Percentiles rank a stretch among this genome's conserved stretches.
Conservation (phyloP, 2,329 filamentous ascomycete species). For the Cercospora sesami region DNA sequence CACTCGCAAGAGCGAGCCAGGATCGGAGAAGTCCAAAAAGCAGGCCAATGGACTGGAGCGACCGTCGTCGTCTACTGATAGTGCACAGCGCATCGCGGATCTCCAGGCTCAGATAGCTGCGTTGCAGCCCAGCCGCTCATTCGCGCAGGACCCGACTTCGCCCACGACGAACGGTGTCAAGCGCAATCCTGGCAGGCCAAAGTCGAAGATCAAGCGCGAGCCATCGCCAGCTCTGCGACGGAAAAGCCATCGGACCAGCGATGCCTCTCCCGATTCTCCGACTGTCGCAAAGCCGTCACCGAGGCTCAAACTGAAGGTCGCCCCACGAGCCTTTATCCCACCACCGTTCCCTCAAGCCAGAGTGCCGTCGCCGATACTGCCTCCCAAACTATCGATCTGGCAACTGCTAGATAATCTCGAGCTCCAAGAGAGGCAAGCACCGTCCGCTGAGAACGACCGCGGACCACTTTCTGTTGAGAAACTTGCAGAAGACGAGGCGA, state of each 20-base stretch:
- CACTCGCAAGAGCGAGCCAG: slow-evolving; percentile 19
- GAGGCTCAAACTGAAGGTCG: slow-evolving; percentile 36
- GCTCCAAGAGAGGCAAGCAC: slow-evolving; percentile 38
- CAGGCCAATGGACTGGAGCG: slow-evolving; percentile 20
- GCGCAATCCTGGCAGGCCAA: slow-evolving; percentile 27
- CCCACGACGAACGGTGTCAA: slow-evolving; percentile 21
- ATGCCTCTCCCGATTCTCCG: slow-evolving; percentile 23
- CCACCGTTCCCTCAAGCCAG: slow-evolving; percentile 38
- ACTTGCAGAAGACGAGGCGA: slow-evolving; percentile 29
- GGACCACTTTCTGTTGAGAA: slow-evolving; percentile 33
- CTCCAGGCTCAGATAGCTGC: slow-evolving; percentile 37
- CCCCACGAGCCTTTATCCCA: slow-evolving; percentile 25
- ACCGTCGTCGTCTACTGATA: slow-evolving; percentile 20
- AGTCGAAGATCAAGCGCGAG: slow-evolving; percentile 8
- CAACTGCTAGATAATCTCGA: slow-evolving; percentile 39
- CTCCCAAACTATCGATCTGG: slow-evolving; percentile 35
- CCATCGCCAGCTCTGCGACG: slow-evolving; percentile 26
- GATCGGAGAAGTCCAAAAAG: slow-evolving; percentile 18
- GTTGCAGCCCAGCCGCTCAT: slow-evolving; percentile 32
- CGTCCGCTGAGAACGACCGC: slow-evolving; percentile 36
- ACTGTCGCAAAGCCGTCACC: slow-evolving; percentile 31
- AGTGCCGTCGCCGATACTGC: slow-evolving; percentile 30
- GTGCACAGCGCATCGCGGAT: slow-evolving; percentile 32
- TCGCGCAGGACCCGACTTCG: slow-evolving; percentile 17
- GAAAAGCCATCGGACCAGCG: slow-evolving; percentile 25